Base-by-base conservation (phyloP, 2,329 filamentous ascomycete genomes). In the Erysiphe pulchra region DNA sequence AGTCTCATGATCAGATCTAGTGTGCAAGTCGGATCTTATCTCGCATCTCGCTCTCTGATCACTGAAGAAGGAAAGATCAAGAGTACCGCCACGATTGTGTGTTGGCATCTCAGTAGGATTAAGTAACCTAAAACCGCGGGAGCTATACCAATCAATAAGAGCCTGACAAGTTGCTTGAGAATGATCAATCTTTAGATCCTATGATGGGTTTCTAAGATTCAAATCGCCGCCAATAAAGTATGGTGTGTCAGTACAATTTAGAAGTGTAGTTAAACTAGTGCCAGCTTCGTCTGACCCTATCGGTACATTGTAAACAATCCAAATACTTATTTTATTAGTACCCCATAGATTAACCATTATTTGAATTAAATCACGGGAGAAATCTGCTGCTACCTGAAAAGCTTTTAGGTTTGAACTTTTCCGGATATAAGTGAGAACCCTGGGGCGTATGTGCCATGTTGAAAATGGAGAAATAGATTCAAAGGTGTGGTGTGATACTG, bases 81-180 rank as follows among this genome's bases (percentile, higher is more conserved):
- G 11, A n/a, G 32, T 34, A 34, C 3, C 11, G 4, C 32, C 11
- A n/a, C 14, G 32, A 34, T n/a, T 34, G 32, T 34, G 32, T n/a
- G 32, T 34, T 11, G 9, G 32, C 2, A n/a, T 34, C 32, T 34
- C 3, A 11, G 14, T 34, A 12, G 32, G 32, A n/a, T 34, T 34
- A 34, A 34, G 32, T 82, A 47, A 86, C 16, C 14, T 11, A 11
- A 3, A 9, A n/a, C 32, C 14, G 9, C 14, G 32, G 10, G 32
- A 34, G 32, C 32, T 34, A n/a, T 34, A 34, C 32, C 11, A 34
- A n/a, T 34, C 32, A 34, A 34, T 34, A 12, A 12, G 32, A 12
- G 11, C 32, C 14, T 34, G 32, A 9, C 32, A 4, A n/a, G 3
- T 34, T 11, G 32, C 11, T 34, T 34, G 11, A 34, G 32, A 9